Base-by-base conservation (phyloP, 495 filamentous ascomycete genomes). In the Aspergillus ellipticus region DNA sequence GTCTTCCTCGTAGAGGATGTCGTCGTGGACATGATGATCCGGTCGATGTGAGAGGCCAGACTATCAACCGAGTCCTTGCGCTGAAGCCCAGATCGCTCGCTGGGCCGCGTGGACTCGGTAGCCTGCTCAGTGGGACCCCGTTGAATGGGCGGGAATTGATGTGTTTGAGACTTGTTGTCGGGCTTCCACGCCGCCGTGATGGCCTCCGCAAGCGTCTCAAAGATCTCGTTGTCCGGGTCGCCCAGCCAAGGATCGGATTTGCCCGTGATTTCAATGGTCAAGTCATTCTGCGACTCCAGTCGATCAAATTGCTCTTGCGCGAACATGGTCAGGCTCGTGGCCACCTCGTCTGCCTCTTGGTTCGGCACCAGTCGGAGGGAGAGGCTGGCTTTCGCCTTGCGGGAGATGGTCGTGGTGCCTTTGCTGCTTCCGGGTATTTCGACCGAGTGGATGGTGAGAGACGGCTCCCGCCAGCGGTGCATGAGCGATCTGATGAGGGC, bases 201-300 rank as follows among this genome's bases (percentile, higher is more conserved):
- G 0, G 93, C 95, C 54, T 87, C 80, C 60, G 96, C 90, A 1
- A 97, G 81, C 0, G 90, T 96, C 35, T 85, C 82, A 64, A 96
- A 98, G 60, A 96, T 90, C 61, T 92, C 83, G 57, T 95, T 97
- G 28, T 87, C 83, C 13, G 89, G 91, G 54, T 96, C 91, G 2
- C 94, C 94, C 0, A 98, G 82, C 94, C 94, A 98, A 15, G 94
- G 89, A 64, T 98, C 94, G 1, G 94, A 93, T 67, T 90, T 87
- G 58, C 96, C 91, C 43, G 94, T 90, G 58, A 97, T 91, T 24
- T 83, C 82, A 21, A 98, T 83, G 1, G 82, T 87, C 41, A 97
- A 81, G 24, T 82, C 81, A 59, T 98, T 97, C 49, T 88, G 83
- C 6, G 88, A 89, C 31, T 84, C 85, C 1, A 97, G 80, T 4